Evolutionary conservation across 371 early-diverging fungal species (phyloP).

Genomic region (Syncephalastrum sp.): DNA sequence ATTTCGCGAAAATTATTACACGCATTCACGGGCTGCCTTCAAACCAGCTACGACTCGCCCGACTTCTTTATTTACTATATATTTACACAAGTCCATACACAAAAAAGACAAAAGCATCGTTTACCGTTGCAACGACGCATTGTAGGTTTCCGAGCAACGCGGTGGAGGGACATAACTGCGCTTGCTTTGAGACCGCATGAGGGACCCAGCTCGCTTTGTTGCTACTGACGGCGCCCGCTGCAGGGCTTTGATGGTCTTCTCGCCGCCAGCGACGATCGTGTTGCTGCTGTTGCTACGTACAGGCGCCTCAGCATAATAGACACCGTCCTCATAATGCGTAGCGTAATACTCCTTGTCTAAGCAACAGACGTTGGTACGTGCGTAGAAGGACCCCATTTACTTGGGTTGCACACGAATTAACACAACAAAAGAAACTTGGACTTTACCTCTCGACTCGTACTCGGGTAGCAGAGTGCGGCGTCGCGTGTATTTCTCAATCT

Average conservation of each 20-base stretch:
- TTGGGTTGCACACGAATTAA: background rate
- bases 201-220: slow-evolving; percentile 8
- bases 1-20: too few species aligned
- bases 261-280: background rate
- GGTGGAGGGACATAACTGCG: slow-evolving; percentile 5
- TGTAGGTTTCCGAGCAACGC: slow-evolving; percentile 23
- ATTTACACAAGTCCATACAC: too few species aligned
- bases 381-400: background rate
- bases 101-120: too few species aligned
- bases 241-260: slow-evolving; percentile 5
- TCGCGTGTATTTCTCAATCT: slow-evolving; percentile 63
- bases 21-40: too few species aligned
- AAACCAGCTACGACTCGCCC: too few species aligned
- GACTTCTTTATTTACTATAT: too few species aligned
- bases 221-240: slow-evolving; percentile 12
- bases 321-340: slow-evolving; percentile 22
- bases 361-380: background rate
- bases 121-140: slow-evolving; percentile 4
- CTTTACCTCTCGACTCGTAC: slow-evolving; percentile 56
- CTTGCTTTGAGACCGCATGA: slow-evolving; percentile 5
- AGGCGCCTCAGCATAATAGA: slow-evolving; percentile 11
- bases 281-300: slow-evolving; percentile 1
- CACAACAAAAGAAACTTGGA: slow-evolving; percentile 14
- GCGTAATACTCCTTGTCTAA: slow-evolving; percentile 23
- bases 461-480: slow-evolving; percentile 61